Base-by-base conservation (phyloP, 352 stramenopile species). In the Phytophthora syringae region DNA sequence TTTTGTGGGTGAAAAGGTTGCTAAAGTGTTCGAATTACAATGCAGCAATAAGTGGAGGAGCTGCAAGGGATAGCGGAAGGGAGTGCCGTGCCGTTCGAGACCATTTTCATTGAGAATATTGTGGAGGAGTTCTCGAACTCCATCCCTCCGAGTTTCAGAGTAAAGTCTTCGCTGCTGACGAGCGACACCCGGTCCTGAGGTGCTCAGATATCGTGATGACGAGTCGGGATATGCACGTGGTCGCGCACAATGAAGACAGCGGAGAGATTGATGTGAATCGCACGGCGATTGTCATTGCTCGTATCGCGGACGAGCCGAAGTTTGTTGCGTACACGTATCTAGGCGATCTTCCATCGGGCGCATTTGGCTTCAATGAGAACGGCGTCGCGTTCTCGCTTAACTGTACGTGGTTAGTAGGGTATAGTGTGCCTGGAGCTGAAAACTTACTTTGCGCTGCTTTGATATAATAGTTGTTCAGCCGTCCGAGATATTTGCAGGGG, bases 311-410 rank as follows among this genome's bases (percentile, higher is more conserved):
- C 27, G 60, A 73, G 16, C 77, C 80, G 1, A 80, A 77, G 55
- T 93, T 93, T 52, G 79, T 90, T 22, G 84, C 79, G 12, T 91
- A 76, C 59, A 93, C 84, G 50, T 93, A 93, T 60, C 59, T 91
- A 12, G 82, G 84, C 0, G 84, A 93, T 52, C 64, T 93, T 24
- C 84, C 84, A 0, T 88, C 82, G 11, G 84, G 84, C 1, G 84
- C 84, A 1, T 93, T 93, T 48, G 84, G 82, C 6, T 88, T 86
- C 58, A 93, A 93, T 28, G 70, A 78, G 36, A 77, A 86, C 15
- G 84, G 82, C 50, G 44, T 93, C 54, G 84, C 74, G 7, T 91
- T 93, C 71, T 90, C 84, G 20, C 79, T 93, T 54, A 93, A 93
- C 58, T 93, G 84, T 93, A 63, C 30, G 83, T 74, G 24, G 6